Evolutionary conservation across 305 asterid genomes (phyloP).

Genomic region (Plantago lanceolata): DNA sequence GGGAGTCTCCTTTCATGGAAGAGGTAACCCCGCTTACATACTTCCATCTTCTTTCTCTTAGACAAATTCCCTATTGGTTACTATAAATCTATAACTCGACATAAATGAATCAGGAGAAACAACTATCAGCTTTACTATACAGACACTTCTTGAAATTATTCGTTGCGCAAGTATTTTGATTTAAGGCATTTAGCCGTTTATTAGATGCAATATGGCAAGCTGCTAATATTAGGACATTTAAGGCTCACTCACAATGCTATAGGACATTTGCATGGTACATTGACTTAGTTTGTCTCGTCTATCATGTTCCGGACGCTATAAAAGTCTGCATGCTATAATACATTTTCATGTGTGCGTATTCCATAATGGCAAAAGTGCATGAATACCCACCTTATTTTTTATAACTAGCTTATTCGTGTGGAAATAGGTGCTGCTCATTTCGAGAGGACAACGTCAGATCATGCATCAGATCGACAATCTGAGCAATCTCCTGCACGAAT

Average conservation of each 20-base stretch:
- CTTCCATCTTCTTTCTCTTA: neutral
- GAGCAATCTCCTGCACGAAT: constrained; percentile 52
- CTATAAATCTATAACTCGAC: neutral
- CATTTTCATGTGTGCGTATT: too few relatives aligned
- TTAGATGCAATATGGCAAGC: too few relatives aligned
- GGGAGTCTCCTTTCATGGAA: constrained; percentile 75
- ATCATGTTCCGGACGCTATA: too few relatives aligned
- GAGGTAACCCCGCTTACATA: constrained; percentile 47
- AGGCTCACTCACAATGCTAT: too few relatives aligned
- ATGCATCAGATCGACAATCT: constrained; percentile 79
- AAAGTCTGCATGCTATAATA: too few relatives aligned
- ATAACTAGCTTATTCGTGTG: neutral
- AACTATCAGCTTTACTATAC: neutral
- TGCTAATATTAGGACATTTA: too few relatives aligned
- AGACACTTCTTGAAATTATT: too few relatives aligned
- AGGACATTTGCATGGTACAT: too few relatives aligned
- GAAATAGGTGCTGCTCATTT: constrained; percentile 52
- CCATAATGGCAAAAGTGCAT: too few relatives aligned
- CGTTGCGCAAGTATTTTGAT: too few relatives aligned
- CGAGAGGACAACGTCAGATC: constrained; percentile 68
- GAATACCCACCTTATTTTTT: neutral
- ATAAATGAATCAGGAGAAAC: neutral
- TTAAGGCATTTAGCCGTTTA: too few relatives aligned
- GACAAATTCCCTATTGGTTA: constrained; percentile 2
- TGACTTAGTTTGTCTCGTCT: too few relatives aligned